These are phyloP conservation scores for Sanghuangporus sanghuang DNA, from an alignment of 1,284 basidiomycete species.

Conservation along the genomic window DNA sequence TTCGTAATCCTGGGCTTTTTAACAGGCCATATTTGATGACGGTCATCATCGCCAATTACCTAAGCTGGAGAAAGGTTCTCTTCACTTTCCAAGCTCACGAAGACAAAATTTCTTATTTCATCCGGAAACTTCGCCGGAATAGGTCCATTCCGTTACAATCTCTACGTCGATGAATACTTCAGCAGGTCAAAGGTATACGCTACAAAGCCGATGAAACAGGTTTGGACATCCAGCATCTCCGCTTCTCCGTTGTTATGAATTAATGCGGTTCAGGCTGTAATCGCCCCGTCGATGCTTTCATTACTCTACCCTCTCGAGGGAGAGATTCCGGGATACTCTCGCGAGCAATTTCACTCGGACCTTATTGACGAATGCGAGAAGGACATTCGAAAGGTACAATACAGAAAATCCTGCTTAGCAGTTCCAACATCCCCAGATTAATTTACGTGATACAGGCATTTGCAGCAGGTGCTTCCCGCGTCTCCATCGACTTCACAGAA, in stretches of 20 bases:
- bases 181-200: conserved; percentile 15
- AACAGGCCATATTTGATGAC: conserved; percentile 21
- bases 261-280: conserved; percentile 18
- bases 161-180: conserved; percentile 20
- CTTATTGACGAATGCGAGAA: conserved; percentile 21
- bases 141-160: conserved; percentile 21
- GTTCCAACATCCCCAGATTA: background rate
- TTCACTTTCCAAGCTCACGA: background rate
- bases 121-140: too few relatives aligned
- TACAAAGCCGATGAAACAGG: conserved; percentile 4
- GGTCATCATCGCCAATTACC: conserved; percentile 21
- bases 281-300: conserved; percentile 23
- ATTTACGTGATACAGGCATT: conserved; percentile 14
- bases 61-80: conserved; percentile 16
- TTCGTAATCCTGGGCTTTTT: background rate
- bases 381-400: conserved; percentile 18
- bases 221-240: background rate
- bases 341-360: conserved; percentile 20
- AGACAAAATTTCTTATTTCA: too few relatives aligned
- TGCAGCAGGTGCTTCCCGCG: conserved; percentile 20
- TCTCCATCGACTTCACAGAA: conserved; percentile 24
- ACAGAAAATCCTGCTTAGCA: background rate
- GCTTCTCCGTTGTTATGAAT: background rate
- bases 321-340: conserved; percentile 21
- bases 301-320: conserved; percentile 20